Percentiles rank a stretch among this genome's conserved stretches.
These are phyloP conservation scores for Lentinula sp. DNA, from an alignment of 768 basidiomycete genomes.

Conservation along the genomic window DNA sequence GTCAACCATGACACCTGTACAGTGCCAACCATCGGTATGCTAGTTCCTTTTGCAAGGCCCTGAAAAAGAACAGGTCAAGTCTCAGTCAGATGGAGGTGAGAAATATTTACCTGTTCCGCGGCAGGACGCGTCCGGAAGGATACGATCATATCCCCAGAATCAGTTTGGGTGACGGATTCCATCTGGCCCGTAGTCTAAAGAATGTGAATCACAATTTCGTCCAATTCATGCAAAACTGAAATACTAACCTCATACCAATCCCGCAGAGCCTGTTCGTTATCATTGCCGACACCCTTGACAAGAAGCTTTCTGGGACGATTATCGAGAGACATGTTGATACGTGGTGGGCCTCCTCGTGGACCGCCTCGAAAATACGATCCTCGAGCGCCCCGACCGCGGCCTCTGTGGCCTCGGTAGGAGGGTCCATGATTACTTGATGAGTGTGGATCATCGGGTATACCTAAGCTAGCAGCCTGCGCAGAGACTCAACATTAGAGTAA, in stretches of 20 bases:
- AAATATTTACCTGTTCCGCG: conserved; percentile 64
- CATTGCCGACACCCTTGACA: conserved; percentile 57
- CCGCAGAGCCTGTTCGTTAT: conserved; percentile 52
- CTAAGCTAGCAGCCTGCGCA: conserved; percentile 66
- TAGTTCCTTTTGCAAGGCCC: conserved; percentile 68
- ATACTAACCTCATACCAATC: conserved; percentile 76
- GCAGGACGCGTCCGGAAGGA: conserved; percentile 64
- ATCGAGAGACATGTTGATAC: conserved; percentile 82
- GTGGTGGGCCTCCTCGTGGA: conserved; percentile 59
- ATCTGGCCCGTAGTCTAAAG: conserved; percentile 62
- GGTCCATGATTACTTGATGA: conserved; percentile 25
- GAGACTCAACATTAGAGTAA: background rate
- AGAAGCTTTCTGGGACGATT: conserved; percentile 80
- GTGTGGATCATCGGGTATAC: conserved; percentile 49
- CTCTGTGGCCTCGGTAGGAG: conserved; percentile 67
- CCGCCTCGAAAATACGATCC: conserved; percentile 53
- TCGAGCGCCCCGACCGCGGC: conserved; percentile 55
- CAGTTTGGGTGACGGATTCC: conserved; percentile 52
- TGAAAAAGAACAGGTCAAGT: conserved; percentile 18
- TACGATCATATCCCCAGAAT: conserved; percentile 56
- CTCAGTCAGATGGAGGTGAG: background rate
- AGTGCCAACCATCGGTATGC: conserved; percentile 58
- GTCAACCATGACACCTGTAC: conserved; percentile 67
- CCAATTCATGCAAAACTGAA: background rate
- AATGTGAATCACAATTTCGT: background rate